A percentile compares a stretch with the other conserved stretches of the same genome.
phyloP scores from a whole-genome alignment of 108 stramenopile genomes.

The Halocafeteria seosinensis region DNA sequence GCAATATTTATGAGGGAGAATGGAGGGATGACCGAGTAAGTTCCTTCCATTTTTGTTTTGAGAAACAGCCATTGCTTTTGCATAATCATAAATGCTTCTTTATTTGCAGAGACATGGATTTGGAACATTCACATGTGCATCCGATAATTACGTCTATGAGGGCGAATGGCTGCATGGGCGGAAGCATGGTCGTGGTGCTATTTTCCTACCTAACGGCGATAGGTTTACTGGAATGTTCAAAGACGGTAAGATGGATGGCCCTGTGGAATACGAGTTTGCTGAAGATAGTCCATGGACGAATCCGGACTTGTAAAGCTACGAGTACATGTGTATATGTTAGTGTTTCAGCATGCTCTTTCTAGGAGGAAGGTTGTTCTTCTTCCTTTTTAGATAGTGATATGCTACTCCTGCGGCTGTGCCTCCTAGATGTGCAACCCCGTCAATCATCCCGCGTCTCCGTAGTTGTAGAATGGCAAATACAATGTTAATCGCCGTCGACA shows the following conservation, averaged over 20 bases:
- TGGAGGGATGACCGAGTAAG: conserved; percentile 27
- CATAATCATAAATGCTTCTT: too few species aligned
- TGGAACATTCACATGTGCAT: conserved; percentile 1
- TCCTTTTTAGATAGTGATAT: too few species aligned
- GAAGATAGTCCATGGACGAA: neutral
- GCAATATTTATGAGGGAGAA: conserved; percentile 37
- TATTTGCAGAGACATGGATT: conserved; percentile 5
- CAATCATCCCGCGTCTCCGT: too few species aligned
- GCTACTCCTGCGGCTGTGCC: too few species aligned
- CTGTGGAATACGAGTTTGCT: neutral
- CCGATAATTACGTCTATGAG: conserved; percentile 7
- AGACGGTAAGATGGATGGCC: neutral
- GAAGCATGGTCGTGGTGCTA: conserved; percentile 7
- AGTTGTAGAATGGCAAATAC: too few species aligned
- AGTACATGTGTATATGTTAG: too few species aligned
- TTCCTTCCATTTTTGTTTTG: too few species aligned
- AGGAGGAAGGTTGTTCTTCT: too few species aligned
- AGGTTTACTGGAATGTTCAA: conserved; percentile 12
- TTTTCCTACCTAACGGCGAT: conserved; percentile 14
- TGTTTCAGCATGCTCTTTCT: too few species aligned
- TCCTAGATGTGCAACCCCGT: too few species aligned
- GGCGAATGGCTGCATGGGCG: conserved; percentile 8
- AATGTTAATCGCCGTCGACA: too few species aligned
- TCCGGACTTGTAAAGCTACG: conserved; percentile 4
- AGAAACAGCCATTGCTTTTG: too few species aligned